A percentile compares a stretch with the other conserved stretches of the same genome.
Conservation (phyloP, 768 basidiomycete genomes). For the Hortiboletus flavorubellus region DNA sequence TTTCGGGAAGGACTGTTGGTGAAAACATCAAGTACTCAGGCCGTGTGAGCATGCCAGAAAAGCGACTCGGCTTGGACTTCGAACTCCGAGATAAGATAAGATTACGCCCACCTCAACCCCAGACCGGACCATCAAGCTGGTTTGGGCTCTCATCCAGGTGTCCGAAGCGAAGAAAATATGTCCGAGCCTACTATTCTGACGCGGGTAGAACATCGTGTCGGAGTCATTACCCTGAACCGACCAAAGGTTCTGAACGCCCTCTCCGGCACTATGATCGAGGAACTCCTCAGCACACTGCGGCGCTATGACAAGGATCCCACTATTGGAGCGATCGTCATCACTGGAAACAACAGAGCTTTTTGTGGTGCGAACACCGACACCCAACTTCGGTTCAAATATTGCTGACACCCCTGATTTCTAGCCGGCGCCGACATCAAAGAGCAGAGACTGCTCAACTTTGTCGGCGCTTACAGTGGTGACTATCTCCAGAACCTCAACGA, state of each 20-base stretch:
- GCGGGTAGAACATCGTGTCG: slow-evolving; percentile 21
- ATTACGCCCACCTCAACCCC: neutral
- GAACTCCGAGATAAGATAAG: slow-evolving; percentile 12
- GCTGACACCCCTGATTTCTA: neutral
- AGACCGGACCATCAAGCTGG: too few species aligned
- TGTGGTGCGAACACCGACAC: slow-evolving; percentile 6
- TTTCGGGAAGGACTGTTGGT: slow-evolving; percentile 4
- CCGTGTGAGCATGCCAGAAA: too few species aligned
- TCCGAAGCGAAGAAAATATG: slow-evolving; percentile 10
- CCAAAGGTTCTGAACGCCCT: slow-evolving; percentile 88
- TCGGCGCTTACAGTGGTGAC: slow-evolving; percentile 42
- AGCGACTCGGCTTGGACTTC: slow-evolving; percentile 1
- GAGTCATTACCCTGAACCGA: slow-evolving; percentile 76
- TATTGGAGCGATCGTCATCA: slow-evolving; percentile 85
- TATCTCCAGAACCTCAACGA: slow-evolving; percentile 45
- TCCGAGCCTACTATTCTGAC: slow-evolving; percentile 24
- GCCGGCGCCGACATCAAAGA: slow-evolving; percentile 99
- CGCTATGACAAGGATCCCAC: slow-evolving; percentile 64
- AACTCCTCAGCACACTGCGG: slow-evolving; percentile 72
- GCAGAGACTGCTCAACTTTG: slow-evolving; percentile 81
- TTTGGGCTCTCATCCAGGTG: neutral
- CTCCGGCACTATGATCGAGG: slow-evolving; percentile 68
- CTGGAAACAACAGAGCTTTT: slow-evolving; percentile 86
- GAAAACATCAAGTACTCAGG: slow-evolving; percentile 4
- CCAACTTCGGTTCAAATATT: neutral